Percentiles rank a stretch among this genome's conserved stretches.
Conservation (phyloP, 2,329 filamentous ascomycete species). For the Daldinia sp. region DNA sequence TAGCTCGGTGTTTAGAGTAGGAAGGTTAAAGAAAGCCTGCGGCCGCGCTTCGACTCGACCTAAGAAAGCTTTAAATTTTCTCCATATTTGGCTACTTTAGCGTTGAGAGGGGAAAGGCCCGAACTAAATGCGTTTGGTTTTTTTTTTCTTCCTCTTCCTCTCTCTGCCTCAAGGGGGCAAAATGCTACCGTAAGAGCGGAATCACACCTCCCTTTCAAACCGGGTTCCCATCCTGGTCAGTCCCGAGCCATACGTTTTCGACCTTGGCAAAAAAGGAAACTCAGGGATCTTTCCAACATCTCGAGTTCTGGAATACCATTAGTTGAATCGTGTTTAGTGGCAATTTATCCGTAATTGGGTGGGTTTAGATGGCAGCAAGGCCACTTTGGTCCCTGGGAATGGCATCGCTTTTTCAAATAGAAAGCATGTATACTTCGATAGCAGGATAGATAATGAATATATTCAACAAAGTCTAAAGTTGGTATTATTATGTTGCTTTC, state of each 20-base stretch:
- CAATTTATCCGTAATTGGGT: conserved; percentile 9
- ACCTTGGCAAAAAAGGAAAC: conserved; percentile 10
- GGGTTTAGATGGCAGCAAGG: conserved; percentile 19
- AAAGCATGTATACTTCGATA: conserved; percentile 6
- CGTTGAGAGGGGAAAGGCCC: conserved; percentile 23
- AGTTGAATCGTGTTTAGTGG: conserved; percentile 1
- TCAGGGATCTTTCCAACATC: neutral
- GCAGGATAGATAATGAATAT: conserved; percentile 3
- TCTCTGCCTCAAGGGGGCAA: conserved; percentile 4
- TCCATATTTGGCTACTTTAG: conserved; percentile 19
- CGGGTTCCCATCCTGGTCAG: neutral
- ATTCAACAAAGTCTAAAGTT: neutral
- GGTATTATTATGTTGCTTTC: conserved; percentile 5
- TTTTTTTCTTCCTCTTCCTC: neutral
- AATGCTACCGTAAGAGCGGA: neutral
- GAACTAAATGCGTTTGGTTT: conserved; percentile 5
- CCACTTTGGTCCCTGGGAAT: conserved; percentile 16
- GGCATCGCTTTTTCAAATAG: conserved; percentile 6
- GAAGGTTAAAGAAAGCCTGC: conserved; percentile 7
- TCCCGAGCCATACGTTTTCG: neutral
- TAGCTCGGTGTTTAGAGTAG: conserved; percentile 12
- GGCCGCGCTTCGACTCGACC: neutral
- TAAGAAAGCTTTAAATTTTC: conserved; percentile 11
- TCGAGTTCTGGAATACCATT: neutral
- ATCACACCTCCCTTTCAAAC: neutral